phyloP scores from a whole-genome alignment of 257 asterid species.

The Solanum peruvianum region DNA sequence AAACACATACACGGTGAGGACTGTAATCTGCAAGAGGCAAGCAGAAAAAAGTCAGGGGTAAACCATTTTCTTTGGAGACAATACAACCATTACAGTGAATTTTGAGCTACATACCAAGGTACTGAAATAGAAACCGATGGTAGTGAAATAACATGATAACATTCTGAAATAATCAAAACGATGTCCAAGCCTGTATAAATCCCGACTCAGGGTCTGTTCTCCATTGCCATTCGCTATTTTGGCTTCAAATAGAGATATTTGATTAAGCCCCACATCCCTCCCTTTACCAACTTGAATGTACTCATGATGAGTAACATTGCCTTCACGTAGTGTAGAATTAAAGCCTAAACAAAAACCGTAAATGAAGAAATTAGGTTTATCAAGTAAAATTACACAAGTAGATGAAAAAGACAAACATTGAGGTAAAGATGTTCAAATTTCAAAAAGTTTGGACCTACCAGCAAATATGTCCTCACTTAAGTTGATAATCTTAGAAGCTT shows the following conservation, averaged over 20 bases:
- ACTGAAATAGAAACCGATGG: constrained; percentile 94
- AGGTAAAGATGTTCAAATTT: background rate
- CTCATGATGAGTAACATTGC: constrained; percentile 97
- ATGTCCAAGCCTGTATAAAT: constrained; percentile 91
- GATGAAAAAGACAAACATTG: background rate
- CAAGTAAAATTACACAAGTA: background rate
- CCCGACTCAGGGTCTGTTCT: constrained; percentile 95
- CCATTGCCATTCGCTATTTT: constrained; percentile 97
- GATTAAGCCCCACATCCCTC: constrained; percentile 98
- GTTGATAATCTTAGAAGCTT: constrained; percentile 88
- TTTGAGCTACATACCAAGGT: constrained; percentile 53
- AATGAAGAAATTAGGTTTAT: background rate
- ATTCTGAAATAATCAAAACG: constrained; percentile 94
- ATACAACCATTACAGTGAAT: background rate
- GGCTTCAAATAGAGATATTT: constrained; percentile 93
- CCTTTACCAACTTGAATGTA: constrained; percentile 99
- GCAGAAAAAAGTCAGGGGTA: constrained; percentile 2
- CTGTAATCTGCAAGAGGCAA: constrained; percentile 64
- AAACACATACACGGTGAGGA: constrained; percentile 86
- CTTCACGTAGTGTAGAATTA: constrained; percentile 96
- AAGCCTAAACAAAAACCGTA: constrained; percentile 42
- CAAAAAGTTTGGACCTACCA: constrained; percentile 27
- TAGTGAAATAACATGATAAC: constrained; percentile 95
- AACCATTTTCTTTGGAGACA: background rate
- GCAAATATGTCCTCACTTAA: constrained; percentile 97